These are phyloP conservation scores for Naegleria fowleri DNA, from an alignment of 208 protist species.

Conservation along the genomic window DNA sequence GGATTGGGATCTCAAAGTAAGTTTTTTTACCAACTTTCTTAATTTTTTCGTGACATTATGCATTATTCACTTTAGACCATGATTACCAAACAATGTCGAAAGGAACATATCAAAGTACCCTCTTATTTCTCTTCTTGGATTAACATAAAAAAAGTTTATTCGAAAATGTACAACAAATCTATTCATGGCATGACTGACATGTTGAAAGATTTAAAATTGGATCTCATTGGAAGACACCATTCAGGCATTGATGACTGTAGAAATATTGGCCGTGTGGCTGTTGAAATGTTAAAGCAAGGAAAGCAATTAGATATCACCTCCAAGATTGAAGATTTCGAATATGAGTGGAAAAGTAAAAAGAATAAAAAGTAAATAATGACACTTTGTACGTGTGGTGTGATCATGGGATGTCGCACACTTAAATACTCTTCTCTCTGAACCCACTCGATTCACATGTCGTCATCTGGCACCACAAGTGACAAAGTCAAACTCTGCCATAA, in stretches of 20 bases:
- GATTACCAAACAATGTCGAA: neutral
- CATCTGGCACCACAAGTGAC: too few species aligned
- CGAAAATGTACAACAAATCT: neutral
- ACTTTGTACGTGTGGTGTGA: too few species aligned
- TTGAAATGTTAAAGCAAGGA: slow-evolving; percentile 2
- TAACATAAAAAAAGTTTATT: neutral
- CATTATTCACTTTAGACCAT: neutral
- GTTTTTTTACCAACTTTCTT: neutral
- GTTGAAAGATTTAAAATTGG: neutral
- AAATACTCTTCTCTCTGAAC: too few species aligned
- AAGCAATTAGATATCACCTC: neutral
- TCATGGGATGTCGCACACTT: too few species aligned
- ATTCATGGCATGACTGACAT: neutral
- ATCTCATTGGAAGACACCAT: slow-evolving; percentile 3
- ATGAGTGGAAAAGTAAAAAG: too few species aligned
- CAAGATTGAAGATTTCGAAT: neutral
- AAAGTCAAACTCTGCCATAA: too few species aligned
- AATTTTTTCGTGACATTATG: neutral
- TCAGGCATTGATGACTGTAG: slow-evolving; percentile 23
- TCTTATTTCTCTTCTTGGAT: neutral
- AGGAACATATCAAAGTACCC: neutral
- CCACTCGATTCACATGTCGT: too few species aligned
- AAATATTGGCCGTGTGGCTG: neutral
- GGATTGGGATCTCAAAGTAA: slow-evolving; percentile 28
- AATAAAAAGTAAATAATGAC: too few species aligned